These are phyloP conservation scores for Chlorophyllum brunneum DNA, from an alignment of 768 basidiomycete species.

Conservation along the genomic window DNA sequence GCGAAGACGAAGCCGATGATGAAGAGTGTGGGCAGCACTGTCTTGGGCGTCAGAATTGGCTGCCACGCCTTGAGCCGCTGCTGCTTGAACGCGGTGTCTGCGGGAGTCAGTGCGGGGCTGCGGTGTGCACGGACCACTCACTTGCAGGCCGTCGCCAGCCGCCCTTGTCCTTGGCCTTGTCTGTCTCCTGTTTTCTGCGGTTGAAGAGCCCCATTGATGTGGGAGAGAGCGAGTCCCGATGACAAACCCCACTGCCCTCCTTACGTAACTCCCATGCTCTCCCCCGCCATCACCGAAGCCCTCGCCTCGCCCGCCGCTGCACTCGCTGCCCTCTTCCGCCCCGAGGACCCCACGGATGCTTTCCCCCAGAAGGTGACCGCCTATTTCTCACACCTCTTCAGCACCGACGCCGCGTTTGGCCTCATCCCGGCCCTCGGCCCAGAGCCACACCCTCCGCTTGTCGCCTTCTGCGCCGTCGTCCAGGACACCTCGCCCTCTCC, in stretches of 20 bases:
- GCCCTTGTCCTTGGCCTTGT: constrained; percentile 72
- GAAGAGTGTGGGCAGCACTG: constrained; percentile 94
- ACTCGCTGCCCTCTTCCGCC: constrained; percentile 45
- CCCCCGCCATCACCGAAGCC: constrained; percentile 40
- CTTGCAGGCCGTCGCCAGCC: constrained; percentile 85
- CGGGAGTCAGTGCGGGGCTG: constrained; percentile 16
- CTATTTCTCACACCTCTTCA: constrained; percentile 46
- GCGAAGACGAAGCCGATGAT: constrained; percentile 93
- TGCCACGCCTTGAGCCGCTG: constrained; percentile 99
- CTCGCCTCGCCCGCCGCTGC: constrained; percentile 44
- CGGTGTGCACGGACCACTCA: constrained; percentile 32
- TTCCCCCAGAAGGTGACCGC: constrained; percentile 41
- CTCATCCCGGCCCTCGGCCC: constrained; percentile 52
- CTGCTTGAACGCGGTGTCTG: constrained; percentile 99
- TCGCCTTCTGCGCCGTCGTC: constrained; percentile 73
- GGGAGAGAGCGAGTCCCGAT: constrained; percentile 12
- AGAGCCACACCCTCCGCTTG: constrained; percentile 51
- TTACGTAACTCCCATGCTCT: constrained; percentile 43
- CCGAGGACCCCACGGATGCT: constrained; percentile 22
- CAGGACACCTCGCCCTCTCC: constrained; percentile 76
- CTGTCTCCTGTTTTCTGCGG: constrained; percentile 43
- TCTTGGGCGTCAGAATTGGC: constrained; percentile 97
- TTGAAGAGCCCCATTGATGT: constrained; percentile 56
- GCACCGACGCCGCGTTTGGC: constrained; percentile 31
- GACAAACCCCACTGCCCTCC: background rate